A percentile compares a stretch with the other conserved stretches of the same genome.
Conservation (phyloP, 805 yeast genomes). For the Kregervanrija fluxuum region DNA sequence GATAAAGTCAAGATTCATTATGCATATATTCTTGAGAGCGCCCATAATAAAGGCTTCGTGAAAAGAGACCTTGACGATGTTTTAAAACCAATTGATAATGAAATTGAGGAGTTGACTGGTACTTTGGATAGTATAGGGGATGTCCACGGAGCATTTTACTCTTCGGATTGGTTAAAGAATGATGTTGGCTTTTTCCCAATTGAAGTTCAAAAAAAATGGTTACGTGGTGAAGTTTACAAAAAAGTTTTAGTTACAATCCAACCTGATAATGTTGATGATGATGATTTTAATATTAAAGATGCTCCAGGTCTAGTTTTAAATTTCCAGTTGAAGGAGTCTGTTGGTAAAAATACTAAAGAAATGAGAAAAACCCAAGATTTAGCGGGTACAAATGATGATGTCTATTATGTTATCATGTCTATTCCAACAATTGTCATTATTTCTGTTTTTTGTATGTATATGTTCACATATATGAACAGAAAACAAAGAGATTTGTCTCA, state of each 20-base stretch:
- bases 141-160: conserved; percentile 41
- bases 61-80: conserved; percentile 21
- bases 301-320: conserved; percentile 37
- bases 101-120: conserved; percentile 14
- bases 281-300: conserved; percentile 50
- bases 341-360: conserved; percentile 37
- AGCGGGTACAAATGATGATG: conserved; percentile 36
- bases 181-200: conserved; percentile 59
- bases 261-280: conserved; percentile 59
- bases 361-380: conserved; percentile 27
- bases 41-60: conserved; percentile 49
- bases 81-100: conserved; percentile 7
- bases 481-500: conserved; percentile 47
- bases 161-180: conserved; percentile 64
- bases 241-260: conserved; percentile 64
- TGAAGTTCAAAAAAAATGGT: conserved; percentile 57
- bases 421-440: conserved; percentile 62
- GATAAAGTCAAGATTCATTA: conserved; percentile 60
- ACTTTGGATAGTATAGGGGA: conserved; percentile 18
- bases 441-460: conserved; percentile 55
- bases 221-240: conserved; percentile 44
- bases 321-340: conserved; percentile 45
- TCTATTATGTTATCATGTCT: conserved; percentile 53
- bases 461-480: conserved; percentile 51
- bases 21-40: conserved; percentile 53